Evolutionary conservation across 1,139 yeast genomes (phyloP).

Genomic region (Magnusiomyces fungicola): DNA sequence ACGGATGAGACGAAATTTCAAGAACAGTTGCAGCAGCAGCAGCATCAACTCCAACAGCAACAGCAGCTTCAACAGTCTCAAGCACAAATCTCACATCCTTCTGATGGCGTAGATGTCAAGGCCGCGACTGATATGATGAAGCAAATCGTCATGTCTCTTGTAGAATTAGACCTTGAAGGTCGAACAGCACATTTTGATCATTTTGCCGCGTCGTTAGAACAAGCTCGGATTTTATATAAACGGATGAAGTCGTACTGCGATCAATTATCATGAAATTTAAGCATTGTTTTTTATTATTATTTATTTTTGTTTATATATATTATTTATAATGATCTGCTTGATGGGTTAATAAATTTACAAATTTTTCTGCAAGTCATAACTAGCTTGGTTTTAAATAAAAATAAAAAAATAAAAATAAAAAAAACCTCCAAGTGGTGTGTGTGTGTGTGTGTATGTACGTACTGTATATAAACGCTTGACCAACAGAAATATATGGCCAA

Average conservation of each 20-base stretch:
- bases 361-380: too few relatives aligned
- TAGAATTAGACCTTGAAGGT: not conserved
- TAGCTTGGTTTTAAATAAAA: too few relatives aligned
- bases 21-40: not conserved
- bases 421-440: too few relatives aligned
- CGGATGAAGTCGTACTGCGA: not conserved
- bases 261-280: not conserved
- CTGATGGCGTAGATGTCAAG: not conserved
- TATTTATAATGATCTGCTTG: too few relatives aligned
- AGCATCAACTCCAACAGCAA: not conserved
- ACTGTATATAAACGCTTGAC: too few relatives aligned
- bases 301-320: too few relatives aligned
- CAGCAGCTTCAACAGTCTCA: too few relatives aligned
- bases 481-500: too few relatives aligned
- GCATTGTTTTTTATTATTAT: too few relatives aligned
- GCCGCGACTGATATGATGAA: not conserved
- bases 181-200: not conserved
- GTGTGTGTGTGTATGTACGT: too few relatives aligned
- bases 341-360: too few relatives aligned
- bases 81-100: not conserved
- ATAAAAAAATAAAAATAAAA: too few relatives aligned
- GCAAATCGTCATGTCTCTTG: not conserved
- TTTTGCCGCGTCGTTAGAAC: not conserved
- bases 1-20: not conserved
- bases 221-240: not conserved